Conservation (phyloP, 768 basidiomycete species). For the Leucocoprinus sp. region DNA sequence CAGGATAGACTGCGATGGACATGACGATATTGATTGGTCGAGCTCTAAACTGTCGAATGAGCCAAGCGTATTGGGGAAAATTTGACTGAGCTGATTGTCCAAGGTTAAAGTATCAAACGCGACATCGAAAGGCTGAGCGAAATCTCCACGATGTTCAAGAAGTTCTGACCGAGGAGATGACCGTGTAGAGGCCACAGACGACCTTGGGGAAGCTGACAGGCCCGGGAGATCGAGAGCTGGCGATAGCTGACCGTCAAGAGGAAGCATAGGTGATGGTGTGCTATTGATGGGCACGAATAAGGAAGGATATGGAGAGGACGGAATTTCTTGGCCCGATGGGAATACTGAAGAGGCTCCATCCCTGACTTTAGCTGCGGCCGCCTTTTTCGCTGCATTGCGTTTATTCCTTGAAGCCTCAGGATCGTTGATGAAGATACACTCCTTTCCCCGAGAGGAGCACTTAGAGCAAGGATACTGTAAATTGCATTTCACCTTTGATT, state of each 20-base stretch:
- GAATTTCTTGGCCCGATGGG: slow-evolving; percentile 9
- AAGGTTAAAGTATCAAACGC: slow-evolving; percentile 23
- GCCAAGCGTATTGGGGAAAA: slow-evolving; percentile 26
- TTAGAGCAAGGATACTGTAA: slow-evolving; percentile 60
- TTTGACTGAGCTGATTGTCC: slow-evolving; percentile 24
- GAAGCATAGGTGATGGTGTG: slow-evolving; percentile 15
- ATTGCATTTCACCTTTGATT: slow-evolving; percentile 72
- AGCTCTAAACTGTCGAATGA: slow-evolving; percentile 5
- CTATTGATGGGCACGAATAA: slow-evolving; percentile 11
- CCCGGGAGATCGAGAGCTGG: slow-evolving; percentile 17
- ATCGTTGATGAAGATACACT: slow-evolving; percentile 55
- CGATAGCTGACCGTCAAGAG: slow-evolving; percentile 13
- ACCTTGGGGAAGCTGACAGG: slow-evolving; percentile 25
- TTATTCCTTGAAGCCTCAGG: slow-evolving; percentile 34
- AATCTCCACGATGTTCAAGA: slow-evolving; percentile 24
- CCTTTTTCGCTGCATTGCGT: slow-evolving; percentile 25
- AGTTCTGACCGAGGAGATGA: slow-evolving; percentile 32
- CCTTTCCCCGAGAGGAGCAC: slow-evolving; percentile 51
- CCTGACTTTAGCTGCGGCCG: slow-evolving; percentile 1
- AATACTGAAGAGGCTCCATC: slow-evolving; percentile 1
- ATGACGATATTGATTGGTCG: slow-evolving; percentile 22
- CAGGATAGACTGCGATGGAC: slow-evolving; percentile 18
- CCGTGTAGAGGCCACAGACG: slow-evolving; percentile 27
- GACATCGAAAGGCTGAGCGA: slow-evolving; percentile 13
- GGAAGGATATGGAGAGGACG: slow-evolving; percentile 26